phyloP scores from a whole-genome alignment of 768 basidiomycete genomes.

The Leccinum barrowsii region DNA sequence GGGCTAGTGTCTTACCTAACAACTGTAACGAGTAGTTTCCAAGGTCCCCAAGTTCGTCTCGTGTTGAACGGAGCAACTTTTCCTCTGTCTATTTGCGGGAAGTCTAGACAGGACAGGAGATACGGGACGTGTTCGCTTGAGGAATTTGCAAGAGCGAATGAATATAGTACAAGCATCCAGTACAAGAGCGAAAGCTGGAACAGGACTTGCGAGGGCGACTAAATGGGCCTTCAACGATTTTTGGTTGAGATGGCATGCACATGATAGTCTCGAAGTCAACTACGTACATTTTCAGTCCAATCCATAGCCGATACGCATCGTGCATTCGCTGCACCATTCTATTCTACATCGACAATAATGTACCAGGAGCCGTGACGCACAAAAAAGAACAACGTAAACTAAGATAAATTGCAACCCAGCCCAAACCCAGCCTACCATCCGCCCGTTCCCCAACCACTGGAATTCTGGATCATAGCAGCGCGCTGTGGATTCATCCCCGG shows the following conservation, averaged over 20 bases:
- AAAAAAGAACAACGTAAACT: slow-evolving; percentile 16
- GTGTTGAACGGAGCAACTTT: slow-evolving; percentile 40
- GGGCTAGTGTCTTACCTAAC: neutral
- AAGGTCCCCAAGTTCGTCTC: slow-evolving; percentile 39
- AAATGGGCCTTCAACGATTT: neutral
- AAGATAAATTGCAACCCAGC: slow-evolving; percentile 13
- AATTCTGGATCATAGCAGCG: slow-evolving; percentile 60
- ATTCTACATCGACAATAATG: slow-evolving; percentile 28
- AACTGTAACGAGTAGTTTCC: slow-evolving; percentile 17
- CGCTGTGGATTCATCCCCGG: slow-evolving; percentile 66
- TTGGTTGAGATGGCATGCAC: neutral
- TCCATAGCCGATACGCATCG: neutral
- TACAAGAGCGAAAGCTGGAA: slow-evolving; percentile 37
- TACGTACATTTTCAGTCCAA: neutral
- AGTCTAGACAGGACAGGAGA: slow-evolving; percentile 25
- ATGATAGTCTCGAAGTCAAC: neutral
- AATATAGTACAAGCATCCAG: slow-evolving; percentile 21
- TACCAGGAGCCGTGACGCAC: slow-evolving; percentile 13
- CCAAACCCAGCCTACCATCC: slow-evolving; percentile 34
- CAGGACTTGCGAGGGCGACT: slow-evolving; percentile 29
- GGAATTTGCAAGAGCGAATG: slow-evolving; percentile 32
- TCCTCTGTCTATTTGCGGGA: slow-evolving; percentile 35
- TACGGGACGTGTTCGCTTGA: slow-evolving; percentile 38
- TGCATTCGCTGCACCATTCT: slow-evolving; percentile 18
- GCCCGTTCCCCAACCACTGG: slow-evolving; percentile 34